These are phyloP conservation scores for Exophiala viscosa DNA, from an alignment of 2,329 filamentous ascomycete species.

Conservation along the genomic window DNA sequence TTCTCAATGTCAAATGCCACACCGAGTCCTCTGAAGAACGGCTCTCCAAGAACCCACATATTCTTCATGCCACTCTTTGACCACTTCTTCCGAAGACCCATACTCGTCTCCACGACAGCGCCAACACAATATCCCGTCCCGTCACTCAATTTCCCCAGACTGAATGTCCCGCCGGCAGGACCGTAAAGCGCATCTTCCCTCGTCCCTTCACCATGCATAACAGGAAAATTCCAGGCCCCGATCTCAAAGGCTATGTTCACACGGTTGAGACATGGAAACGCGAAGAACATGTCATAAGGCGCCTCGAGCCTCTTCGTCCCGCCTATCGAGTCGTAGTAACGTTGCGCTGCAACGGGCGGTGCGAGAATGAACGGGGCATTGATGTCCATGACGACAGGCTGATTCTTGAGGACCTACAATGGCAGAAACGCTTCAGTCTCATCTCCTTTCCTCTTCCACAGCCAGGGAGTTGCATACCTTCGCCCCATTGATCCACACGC, in stretches of 20 bases:
- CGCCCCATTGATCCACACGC: slow-evolving; percentile 32
- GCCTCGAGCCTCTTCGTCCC: slow-evolving; percentile 17
- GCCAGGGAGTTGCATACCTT: slow-evolving; percentile 18
- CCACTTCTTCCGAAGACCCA: slow-evolving; percentile 12
- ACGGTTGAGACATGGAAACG: slow-evolving; percentile 25
- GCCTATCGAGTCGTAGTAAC: slow-evolving; percentile 23
- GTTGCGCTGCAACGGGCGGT: slow-evolving; percentile 13
- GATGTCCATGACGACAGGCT: slow-evolving; percentile 33
- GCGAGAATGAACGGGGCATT: slow-evolving; percentile 27
- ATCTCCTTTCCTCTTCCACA: neutral
- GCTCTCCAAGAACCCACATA: slow-evolving; percentile 27
- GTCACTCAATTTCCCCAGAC: slow-evolving; percentile 21
- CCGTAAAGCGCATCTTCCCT: slow-evolving; percentile 19
- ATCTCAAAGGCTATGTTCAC: slow-evolving; percentile 24
- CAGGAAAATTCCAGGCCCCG: slow-evolving; percentile 22
- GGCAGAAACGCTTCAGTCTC: neutral
- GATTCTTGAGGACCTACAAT: slow-evolving; percentile 30
- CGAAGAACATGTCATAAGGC: slow-evolving; percentile 20
- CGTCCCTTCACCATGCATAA: slow-evolving; percentile 11
- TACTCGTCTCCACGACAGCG: slow-evolving; percentile 10
- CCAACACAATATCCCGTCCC: slow-evolving; percentile 18
- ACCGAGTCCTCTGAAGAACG: slow-evolving; percentile 26
- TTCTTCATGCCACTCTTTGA: slow-evolving; percentile 18
- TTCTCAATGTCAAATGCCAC: slow-evolving; percentile 23
- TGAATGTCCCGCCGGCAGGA: slow-evolving; percentile 23